phyloP scores from a whole-genome alignment of 2,329 filamentous ascomycete species.

The Beauveria sp. region DNA sequence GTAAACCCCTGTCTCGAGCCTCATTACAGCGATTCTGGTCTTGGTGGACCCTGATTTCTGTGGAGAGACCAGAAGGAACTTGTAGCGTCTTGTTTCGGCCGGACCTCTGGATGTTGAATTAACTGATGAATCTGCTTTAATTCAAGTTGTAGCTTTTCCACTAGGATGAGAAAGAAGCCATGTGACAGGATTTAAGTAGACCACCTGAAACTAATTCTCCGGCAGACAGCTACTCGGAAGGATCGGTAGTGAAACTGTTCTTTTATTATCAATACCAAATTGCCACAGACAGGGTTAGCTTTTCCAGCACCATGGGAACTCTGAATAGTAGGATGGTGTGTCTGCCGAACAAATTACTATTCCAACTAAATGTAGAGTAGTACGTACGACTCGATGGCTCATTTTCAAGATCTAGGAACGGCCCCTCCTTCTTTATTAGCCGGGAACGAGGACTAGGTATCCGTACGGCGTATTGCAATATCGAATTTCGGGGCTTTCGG shows the following conservation, averaged over 20 bases:
- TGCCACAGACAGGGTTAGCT: background rate
- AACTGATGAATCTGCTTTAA: background rate
- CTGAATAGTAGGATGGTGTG: no score
- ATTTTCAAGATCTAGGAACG: background rate
- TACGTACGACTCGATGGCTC: no score
- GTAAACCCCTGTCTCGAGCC: background rate
- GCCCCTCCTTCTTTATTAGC: background rate
- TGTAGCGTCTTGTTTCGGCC: background rate
- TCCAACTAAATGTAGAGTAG: no score
- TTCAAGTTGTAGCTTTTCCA: background rate
- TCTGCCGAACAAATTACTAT: background rate
- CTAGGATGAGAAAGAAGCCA: background rate
- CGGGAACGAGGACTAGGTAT: background rate
- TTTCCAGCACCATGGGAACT: no score
- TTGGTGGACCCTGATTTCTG: conserved; percentile 3
- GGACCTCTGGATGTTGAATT: background rate
- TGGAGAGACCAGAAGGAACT: background rate
- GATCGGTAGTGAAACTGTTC: background rate
- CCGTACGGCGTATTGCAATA: background rate
- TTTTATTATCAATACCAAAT: background rate
- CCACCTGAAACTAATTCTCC: background rate
- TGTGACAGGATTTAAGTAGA: no score
- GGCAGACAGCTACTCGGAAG: background rate
- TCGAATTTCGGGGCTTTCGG: background rate
- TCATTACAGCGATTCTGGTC: conserved; percentile 5